Conservation (phyloP, 208 protist genomes). For the Endotrypanum monterogeii region DNA sequence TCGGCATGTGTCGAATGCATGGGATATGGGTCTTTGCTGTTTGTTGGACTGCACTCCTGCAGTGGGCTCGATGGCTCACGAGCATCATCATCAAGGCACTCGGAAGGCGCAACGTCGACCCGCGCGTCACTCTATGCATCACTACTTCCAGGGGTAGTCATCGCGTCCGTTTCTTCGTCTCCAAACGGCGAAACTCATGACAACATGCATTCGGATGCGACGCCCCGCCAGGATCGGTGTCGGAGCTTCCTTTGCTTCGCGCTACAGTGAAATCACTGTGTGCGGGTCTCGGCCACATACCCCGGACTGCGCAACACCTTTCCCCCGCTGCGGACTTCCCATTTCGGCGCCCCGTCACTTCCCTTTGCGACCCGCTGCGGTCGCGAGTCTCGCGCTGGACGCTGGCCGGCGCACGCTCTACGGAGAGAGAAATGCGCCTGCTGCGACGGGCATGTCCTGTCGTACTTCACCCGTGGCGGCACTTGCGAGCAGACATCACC, state of each 20-base stretch:
- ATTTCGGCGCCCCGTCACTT: no score
- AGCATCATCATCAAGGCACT: not conserved
- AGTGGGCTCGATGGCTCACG: not conserved
- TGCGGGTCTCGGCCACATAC: not conserved
- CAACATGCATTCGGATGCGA: not conserved
- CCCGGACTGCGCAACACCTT: not conserved
- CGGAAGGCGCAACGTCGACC: not conserved
- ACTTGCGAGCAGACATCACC: no score
- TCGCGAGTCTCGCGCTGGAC: no score
- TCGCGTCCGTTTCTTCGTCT: not conserved
- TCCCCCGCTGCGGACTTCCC: not conserved
- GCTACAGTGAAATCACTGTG: not conserved
- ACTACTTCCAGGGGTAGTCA: not conserved
- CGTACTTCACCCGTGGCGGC: no score
- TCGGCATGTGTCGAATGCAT: no score
- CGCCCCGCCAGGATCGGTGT: not conserved
- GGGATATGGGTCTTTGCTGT: no score
- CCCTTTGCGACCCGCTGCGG: no score
- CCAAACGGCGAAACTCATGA: not conserved
- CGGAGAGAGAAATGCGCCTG: no score
- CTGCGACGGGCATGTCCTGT: no score
- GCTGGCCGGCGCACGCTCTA: no score
- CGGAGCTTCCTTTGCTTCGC: not conserved
- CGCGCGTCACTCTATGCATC: not conserved
- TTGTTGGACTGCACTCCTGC: not conserved